Evolutionary conservation across 768 basidiomycete species (phyloP), one percentile per base, ranked within the genome.

Genomic region (Boletus rubescentipes): DNA sequence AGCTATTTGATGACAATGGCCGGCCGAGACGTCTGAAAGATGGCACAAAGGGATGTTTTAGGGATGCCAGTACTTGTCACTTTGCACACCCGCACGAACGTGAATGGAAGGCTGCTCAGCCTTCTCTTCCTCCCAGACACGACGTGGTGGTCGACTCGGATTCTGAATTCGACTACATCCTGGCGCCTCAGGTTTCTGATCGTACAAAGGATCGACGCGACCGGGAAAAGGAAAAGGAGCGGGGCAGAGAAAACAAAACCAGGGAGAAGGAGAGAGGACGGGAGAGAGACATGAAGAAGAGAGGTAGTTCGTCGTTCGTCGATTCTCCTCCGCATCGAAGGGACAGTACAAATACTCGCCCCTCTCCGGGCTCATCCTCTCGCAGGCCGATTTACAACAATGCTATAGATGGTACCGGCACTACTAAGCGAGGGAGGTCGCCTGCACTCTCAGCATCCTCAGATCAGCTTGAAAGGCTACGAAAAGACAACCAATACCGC

Each of bases 11-110:
- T 21, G 69, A 71, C 46, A 36, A 61, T 20, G 69, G 69, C 9
- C 55, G 31, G 42, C 55, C 67, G 11, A 65, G 69, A 21, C 59
- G 53, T 15, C 23, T 57, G 37, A 67, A 6, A 43, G 51, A 60
- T 16, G 63, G 67, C 3, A 53, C 49, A 8, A 56, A 11, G 44
- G 69, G 69, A 2, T 71, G 69, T 39, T 12, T 0, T 10, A 61
- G 61, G 31, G 57, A 58, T 39, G 63, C 56, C 39, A 58, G 46
- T 37, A 53, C 20, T n/a, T 71, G 69, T 46, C 44, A n/a, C 37
- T 71, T 70, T 30, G 72, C 46, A 14, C 70, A 71, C 26, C 74
- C 74, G 7, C 59, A 60, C 49, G 67, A 73, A 29, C 66, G 67
- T 2, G 57, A 57, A 15, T 75, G 75, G 75, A 40, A 49, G 46